Base-by-base conservation (phyloP, 2,329 filamentous ascomycete species). In the Alternaria dauci region DNA sequence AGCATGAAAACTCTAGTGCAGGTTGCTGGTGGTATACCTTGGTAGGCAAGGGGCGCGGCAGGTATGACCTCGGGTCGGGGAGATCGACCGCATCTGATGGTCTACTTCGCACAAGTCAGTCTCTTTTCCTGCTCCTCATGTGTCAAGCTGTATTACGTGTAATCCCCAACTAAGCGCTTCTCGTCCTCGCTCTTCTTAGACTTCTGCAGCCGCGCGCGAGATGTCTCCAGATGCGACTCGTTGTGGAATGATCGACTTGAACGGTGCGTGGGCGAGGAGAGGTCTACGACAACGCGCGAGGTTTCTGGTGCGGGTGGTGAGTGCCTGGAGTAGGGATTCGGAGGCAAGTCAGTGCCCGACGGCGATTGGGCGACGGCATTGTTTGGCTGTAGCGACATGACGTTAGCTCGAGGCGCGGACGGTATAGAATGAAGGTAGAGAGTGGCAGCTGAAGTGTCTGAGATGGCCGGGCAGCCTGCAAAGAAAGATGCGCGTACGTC, bases 341-440 rank as follows among this genome's bases (percentile, higher is more conserved):
- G 44, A 53, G 60, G 58, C 34, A 61, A 44, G 42, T 46, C 53
- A 44, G 42, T 46, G 44, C 32, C 52, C 20, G 46, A 50, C 14
- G 46, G 48, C 28, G 58, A 52, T 34, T 36, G 41, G 41, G 44
- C 34, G 26, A 47, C 42, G 48, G 61, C 70, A 71, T 74, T 50
- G 63, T 67, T 63, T 55, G 62, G 43, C 71, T 74, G 61, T n/a
- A 30, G 26, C 43, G 50, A 46, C 67, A 69, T 68, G 55, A 52
- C 16, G 60, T 72, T 63, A 71, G 70, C 52, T 52, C 30, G 32
- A 25, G 47, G 44, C 28, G 50, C 14, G 52, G 28, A 20, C 39
- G 44, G 25, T 23, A 36, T 8, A 39, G 28, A 11, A 6, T 20
- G 25, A 34, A 28, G 5, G 26, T 41, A 39, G 38, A 59, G 36